Percentiles rank a stretch among this genome's conserved stretches.
phyloP scores from a whole-genome alignment of 2,329 filamentous ascomycete species.

The Fusarium falciforme region DNA sequence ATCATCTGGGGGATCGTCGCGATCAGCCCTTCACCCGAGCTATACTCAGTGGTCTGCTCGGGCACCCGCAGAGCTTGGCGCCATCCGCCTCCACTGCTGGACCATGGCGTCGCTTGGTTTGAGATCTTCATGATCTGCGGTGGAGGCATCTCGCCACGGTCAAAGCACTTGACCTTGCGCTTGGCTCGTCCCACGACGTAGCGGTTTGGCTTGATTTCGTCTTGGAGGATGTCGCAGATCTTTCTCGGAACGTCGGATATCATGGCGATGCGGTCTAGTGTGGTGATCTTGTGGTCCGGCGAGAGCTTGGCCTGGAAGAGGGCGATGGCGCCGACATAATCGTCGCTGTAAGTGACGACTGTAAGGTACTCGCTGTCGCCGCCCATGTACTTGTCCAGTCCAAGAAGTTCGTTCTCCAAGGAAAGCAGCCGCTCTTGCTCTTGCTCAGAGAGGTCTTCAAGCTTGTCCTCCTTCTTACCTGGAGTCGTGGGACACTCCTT shows the following conservation, averaged over 20 bases:
- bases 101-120: background rate
- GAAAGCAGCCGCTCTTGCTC: background rate
- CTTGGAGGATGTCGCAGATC: background rate
- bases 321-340: conserved; percentile 2
- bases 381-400: conserved; percentile 7
- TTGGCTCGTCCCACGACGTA: background rate
- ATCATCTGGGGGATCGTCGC: conserved; percentile 14
- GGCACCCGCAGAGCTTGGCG: conserved; percentile 2
- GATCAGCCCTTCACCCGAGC: conserved; percentile 2
- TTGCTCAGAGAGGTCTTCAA: background rate
- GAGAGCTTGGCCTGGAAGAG: conserved; percentile 1
- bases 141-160: background rate
- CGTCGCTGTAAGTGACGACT: conserved; percentile 3
- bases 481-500: background rate
- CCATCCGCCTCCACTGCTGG: conserved; percentile 3
- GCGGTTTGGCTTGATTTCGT: conserved; percentile 8
- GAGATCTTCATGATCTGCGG: background rate
- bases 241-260: background rate
- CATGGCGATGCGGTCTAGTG: conserved; percentile 3
- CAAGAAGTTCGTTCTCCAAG: conserved; percentile 7
- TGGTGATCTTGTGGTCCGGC: background rate
- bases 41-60: background rate
- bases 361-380: conserved; percentile 7
- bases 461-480: background rate
- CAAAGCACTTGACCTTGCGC: conserved; percentile 9